Percentiles rank a stretch among this genome's conserved stretches.
Evolutionary conservation across 768 basidiomycete species (phyloP).

Genomic region (Lactifluus echinatus): DNA sequence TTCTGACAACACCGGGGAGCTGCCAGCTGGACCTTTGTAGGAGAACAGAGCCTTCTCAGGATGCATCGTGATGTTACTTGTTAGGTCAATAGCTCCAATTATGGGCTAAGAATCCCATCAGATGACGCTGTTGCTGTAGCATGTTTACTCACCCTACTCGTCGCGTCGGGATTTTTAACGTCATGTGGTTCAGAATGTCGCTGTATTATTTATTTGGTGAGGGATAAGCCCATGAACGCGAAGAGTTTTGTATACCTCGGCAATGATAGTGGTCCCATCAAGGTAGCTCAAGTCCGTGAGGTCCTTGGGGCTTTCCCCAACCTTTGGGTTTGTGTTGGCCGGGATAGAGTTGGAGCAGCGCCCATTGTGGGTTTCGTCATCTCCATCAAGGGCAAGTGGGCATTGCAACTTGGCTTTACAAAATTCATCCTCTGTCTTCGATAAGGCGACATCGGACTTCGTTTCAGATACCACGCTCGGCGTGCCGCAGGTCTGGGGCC

Average conservation of each 20-base stretch:
- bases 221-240: background rate
- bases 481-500: background rate
- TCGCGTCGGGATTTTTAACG: too few relatives aligned
- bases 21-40: background rate
- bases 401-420: background rate
- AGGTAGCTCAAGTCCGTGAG: background rate
- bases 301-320: background rate
- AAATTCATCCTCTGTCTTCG: background rate
- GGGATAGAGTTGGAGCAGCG: background rate
- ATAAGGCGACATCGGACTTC: background rate
- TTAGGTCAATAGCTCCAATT: conserved; percentile 9
- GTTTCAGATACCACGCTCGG: background rate
- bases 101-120: background rate
- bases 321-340: background rate
- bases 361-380: background rate
- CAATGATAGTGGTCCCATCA: conserved; percentile 3
- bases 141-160: background rate
- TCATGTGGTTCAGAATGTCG: background rate
- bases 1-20: background rate
- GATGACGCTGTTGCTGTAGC: background rate
- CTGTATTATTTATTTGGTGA: background rate
- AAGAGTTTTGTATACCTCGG: background rate
- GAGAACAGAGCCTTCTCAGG: background rate
- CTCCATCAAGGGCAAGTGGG: background rate
- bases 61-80: background rate